These are phyloP conservation scores for Lactarius sanguifluus DNA, from an alignment of 768 basidiomycete genomes.

Conservation along the genomic window DNA sequence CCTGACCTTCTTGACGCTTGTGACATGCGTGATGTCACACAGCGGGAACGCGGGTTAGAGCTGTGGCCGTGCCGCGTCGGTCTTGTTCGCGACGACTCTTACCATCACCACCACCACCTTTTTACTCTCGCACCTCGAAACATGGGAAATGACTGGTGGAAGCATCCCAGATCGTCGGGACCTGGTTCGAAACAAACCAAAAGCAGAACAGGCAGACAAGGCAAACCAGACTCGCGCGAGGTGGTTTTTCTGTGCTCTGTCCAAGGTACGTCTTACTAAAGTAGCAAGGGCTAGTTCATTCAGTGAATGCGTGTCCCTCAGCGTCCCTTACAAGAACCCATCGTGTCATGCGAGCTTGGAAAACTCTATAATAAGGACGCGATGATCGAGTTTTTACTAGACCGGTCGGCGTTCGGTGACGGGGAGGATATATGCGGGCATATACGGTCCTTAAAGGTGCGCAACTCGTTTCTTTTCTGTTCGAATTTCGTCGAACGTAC, in stretches of 20 bases:
- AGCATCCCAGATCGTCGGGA: constrained; percentile 84
- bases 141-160: constrained; percentile 90
- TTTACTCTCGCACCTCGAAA: background rate
- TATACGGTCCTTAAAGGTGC: constrained; percentile 84
- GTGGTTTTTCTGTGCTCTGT: constrained; percentile 94
- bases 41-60: background rate
- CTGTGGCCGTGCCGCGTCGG: background rate
- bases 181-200: constrained; percentile 68
- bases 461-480: constrained; percentile 31
- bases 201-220: constrained; percentile 88
- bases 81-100: background rate
- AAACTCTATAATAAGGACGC: constrained; percentile 97
- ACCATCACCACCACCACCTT: background rate
- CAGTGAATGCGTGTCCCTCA: constrained; percentile 34
- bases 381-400: constrained; percentile 85
- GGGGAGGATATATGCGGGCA: constrained; percentile 92
- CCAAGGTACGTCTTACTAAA: constrained; percentile 65
- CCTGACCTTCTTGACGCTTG: background rate
- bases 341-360: constrained; percentile 89
- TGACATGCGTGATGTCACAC: constrained; percentile 17
- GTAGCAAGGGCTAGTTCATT: background rate
- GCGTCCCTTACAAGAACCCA: constrained; percentile 83
- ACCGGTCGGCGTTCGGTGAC: constrained; percentile 83
- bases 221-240: constrained; percentile 83
- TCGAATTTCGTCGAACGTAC: background rate